Conservation (phyloP, 2,329 filamentous ascomycete genomes). For the Pyrenophora tritici-repentis region DNA sequence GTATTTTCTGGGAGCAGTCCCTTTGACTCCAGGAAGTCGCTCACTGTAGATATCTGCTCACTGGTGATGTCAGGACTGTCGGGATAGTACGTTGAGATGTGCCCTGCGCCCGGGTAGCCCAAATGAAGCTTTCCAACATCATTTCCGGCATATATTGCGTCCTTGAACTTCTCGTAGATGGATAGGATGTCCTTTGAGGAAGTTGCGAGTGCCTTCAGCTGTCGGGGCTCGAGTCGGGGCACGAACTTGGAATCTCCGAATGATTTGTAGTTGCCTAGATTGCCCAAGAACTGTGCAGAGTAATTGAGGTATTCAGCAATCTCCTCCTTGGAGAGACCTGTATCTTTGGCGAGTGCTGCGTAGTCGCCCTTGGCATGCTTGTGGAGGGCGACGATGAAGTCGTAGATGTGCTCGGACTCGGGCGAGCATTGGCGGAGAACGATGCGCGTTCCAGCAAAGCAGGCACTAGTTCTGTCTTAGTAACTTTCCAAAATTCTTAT, state of each 20-base stretch:
- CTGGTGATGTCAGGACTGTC: conserved; percentile 55
- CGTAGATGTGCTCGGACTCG: conserved; percentile 59
- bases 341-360: conserved; percentile 50
- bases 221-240: conserved; percentile 51
- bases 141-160: conserved; percentile 51
- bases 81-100: conserved; percentile 58
- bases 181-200: conserved; percentile 47
- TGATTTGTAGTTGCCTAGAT: conserved; percentile 59
- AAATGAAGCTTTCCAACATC: conserved; percentile 53
- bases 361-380: conserved; percentile 56
- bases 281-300: conserved; percentile 57
- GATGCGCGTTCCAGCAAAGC: conserved; percentile 56
- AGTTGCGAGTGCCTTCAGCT: conserved; percentile 53
- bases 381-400: conserved; percentile 59
- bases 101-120: conserved; percentile 55
- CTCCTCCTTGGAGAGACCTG: conserved; percentile 48
- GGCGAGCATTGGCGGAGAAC: conserved; percentile 59
- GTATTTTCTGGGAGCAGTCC: conserved; percentile 57
- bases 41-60: conserved; percentile 53
- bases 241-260: conserved; percentile 59
- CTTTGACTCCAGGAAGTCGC: conserved; percentile 54
- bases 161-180: conserved; percentile 52
- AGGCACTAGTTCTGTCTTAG: conserved; percentile 43
- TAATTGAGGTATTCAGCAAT: conserved; percentile 47
- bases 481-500: not conserved